Percentiles rank a stretch among this genome's conserved stretches.
These are phyloP conservation scores for Phtheirospermum japonicum DNA, from an alignment of 257 asterid genomes.

Conservation along the genomic window DNA sequence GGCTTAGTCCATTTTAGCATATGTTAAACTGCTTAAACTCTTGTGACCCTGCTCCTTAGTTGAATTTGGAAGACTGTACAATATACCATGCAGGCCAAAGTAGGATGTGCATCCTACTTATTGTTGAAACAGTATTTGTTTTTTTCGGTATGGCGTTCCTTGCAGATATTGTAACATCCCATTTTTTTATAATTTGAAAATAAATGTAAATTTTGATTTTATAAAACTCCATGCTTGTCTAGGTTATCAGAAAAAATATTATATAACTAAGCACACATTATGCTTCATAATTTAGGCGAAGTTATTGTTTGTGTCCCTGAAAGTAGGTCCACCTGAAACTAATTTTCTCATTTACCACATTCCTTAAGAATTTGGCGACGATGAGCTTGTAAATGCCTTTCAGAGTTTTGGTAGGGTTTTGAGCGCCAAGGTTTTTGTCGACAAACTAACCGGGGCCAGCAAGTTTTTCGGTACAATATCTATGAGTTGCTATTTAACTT, in stretches of 20 bases:
- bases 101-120: neutral
- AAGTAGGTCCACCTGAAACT: constrained; percentile 94
- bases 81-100: constrained; percentile 13
- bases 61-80: neutral
- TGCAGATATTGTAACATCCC: neutral
- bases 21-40: too few species aligned
- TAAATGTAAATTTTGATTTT: too few species aligned
- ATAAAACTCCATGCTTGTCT: too few species aligned
- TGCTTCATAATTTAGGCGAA: too few species aligned
- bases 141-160: neutral
- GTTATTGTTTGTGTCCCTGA: too few species aligned
- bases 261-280: too few species aligned
- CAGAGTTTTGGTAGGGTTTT: constrained; percentile 78
- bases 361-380: constrained; percentile 94
- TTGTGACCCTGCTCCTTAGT: neutral
- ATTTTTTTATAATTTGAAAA: too few species aligned
- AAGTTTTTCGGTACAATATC: constrained; percentile 98
- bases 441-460: constrained; percentile 91
- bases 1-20: neutral
- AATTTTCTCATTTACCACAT: constrained; percentile 93
- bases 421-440: constrained; percentile 90
- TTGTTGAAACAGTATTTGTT: neutral
- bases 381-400: constrained; percentile 85
- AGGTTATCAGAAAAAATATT: too few species aligned
- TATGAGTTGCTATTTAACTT: too few species aligned